Percentiles rank a stretch among this genome's conserved stretches.
Evolutionary conservation across 2,329 filamentous ascomycete genomes (phyloP).

Genomic region (Exophiala lecanii-corni): DNA sequence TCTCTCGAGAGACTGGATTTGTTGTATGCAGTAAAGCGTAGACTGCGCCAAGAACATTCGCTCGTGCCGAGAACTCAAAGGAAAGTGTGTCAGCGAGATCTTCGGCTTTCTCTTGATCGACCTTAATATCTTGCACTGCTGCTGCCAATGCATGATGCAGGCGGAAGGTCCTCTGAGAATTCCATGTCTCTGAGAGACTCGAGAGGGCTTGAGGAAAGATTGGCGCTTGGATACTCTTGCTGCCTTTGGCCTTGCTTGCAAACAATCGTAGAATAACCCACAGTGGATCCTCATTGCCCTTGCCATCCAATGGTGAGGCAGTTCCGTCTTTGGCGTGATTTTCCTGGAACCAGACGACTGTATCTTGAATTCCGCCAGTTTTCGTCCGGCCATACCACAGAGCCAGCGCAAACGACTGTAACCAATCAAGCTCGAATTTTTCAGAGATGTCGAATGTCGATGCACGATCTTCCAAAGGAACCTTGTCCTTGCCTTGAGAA

Average conservation of each 20-base stretch:
- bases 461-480: constrained; percentile 72
- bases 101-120: constrained; percentile 59
- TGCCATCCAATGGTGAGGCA: constrained; percentile 63
- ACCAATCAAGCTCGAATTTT: constrained; percentile 85
- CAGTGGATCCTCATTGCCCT: constrained; percentile 58
- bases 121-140: constrained; percentile 48
- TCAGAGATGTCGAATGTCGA: constrained; percentile 76
- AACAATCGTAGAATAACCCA: constrained; percentile 85
- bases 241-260: constrained; percentile 42
- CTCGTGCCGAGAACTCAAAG: constrained; percentile 47
- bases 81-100: constrained; percentile 61
- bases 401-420: constrained; percentile 84
- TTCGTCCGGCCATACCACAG: constrained; percentile 78
- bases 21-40: constrained; percentile 77
- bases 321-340: constrained; percentile 68
- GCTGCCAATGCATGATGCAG: constrained; percentile 63
- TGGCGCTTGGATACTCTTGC: constrained; percentile 32
- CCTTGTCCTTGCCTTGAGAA: constrained; percentile 68
- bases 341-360: constrained; percentile 67
- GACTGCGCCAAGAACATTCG: constrained; percentile 64
- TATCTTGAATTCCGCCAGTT: constrained; percentile 64
- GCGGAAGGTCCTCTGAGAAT: constrained; percentile 78
- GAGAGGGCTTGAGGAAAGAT: constrained; percentile 65
- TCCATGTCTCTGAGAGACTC: constrained; percentile 70
- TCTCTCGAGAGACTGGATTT: constrained; percentile 57